Conservation (phyloP, 2,329 filamentous ascomycete genomes). For the Tricladium varicosporioides region DNA sequence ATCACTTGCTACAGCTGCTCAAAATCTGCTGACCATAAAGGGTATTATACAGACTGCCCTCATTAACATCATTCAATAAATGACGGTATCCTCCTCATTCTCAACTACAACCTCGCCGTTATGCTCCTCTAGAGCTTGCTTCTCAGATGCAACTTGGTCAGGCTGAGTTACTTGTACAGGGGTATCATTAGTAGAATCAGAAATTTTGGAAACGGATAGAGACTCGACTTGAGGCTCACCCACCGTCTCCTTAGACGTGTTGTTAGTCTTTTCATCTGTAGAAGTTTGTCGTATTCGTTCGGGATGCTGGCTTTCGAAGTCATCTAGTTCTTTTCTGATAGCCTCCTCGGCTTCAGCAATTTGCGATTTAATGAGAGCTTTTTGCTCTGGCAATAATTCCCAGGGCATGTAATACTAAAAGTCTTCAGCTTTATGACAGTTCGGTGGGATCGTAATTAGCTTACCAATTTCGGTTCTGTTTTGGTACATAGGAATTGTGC, state of each 20-base stretch:
- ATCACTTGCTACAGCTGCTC: slow-evolving; percentile 3
- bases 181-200: slow-evolving; percentile 39
- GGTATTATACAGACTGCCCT: too few relatives aligned
- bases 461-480: slow-evolving; percentile 70
- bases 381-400: slow-evolving; percentile 67
- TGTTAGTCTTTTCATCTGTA: slow-evolving; percentile 28
- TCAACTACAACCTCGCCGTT: slow-evolving; percentile 76
- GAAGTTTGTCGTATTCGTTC: slow-evolving; percentile 25
- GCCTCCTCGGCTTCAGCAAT: slow-evolving; percentile 60
- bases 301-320: slow-evolving; percentile 53
- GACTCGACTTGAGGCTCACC: slow-evolving; percentile 44
- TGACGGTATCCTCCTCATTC: slow-evolving; percentile 86
- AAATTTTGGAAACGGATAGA: slow-evolving; percentile 35
- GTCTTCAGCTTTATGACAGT: slow-evolving; percentile 9
- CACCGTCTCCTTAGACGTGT: slow-evolving; percentile 38
- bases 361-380: slow-evolving; percentile 69
- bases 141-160: slow-evolving; percentile 33
- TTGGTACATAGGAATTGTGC: slow-evolving; percentile 74
- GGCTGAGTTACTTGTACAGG: slow-evolving; percentile 29
- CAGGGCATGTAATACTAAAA: slow-evolving; percentile 81
- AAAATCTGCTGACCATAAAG: background rate
- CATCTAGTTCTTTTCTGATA: slow-evolving; percentile 63
- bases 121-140: slow-evolving; percentile 60
- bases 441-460: too few relatives aligned
- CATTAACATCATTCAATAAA: slow-evolving; percentile 59